A percentile compares a stretch with the other conserved stretches of the same genome.
phyloP scores from a whole-genome alignment of 176 grass and related monocot species.

The Stipa capillata region DNA sequence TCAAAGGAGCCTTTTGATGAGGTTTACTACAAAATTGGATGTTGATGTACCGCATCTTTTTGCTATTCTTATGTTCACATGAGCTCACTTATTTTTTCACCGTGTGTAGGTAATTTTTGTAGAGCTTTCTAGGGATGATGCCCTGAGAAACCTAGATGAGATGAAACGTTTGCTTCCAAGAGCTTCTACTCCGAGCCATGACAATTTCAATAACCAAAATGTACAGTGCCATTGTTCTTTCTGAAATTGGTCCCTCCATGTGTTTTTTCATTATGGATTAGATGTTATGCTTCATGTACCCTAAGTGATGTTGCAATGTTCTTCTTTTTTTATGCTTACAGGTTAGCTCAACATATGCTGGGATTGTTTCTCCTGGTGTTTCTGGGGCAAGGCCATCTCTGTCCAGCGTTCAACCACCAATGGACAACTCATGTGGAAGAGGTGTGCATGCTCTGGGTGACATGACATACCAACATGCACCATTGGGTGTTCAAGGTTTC shows the following conservation, averaged over 20 bases:
- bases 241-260: neutral
- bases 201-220: slow-evolving; percentile 17
- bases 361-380: slow-evolving; percentile 4
- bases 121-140: slow-evolving; percentile 55
- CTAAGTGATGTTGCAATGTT: neutral
- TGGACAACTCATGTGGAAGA: neutral
- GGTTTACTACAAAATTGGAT: slow-evolving; percentile 19
- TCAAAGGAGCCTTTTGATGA: slow-evolving; percentile 59
- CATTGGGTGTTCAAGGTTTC: neutral
- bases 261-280: neutral
- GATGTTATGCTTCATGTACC: neutral
- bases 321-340: slow-evolving; percentile 16
- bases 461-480: neutral
- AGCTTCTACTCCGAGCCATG: neutral
- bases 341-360: slow-evolving; percentile 8
- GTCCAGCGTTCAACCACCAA: slow-evolving; percentile 1
- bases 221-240: slow-evolving; percentile 7
- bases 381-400: neutral
- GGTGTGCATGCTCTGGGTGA: neutral
- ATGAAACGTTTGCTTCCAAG: slow-evolving; percentile 31
- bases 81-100: slow-evolving; percentile 5
- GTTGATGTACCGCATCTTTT: neutral
- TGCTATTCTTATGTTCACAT: neutral
- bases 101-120: slow-evolving; percentile 41
- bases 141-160: slow-evolving; percentile 39